Conservation (phyloP, 331 rosid species). For the Stylosanthes scabra region DNA sequence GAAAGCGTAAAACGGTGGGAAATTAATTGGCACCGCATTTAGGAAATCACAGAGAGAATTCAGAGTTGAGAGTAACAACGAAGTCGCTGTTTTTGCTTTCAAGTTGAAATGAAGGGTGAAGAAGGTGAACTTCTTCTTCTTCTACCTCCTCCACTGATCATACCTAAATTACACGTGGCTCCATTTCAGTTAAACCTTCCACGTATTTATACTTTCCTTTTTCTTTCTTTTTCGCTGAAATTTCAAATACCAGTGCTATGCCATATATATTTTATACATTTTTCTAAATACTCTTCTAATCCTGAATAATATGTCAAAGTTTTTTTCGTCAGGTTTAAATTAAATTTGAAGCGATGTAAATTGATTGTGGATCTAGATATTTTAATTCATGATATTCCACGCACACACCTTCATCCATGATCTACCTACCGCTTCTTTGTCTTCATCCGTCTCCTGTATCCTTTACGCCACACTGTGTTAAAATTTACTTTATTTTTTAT, state of each 20-base stretch:
- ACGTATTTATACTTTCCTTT: background rate
- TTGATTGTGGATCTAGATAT: background rate
- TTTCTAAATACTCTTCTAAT: too few species aligned
- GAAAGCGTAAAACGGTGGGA: constrained; percentile 10
- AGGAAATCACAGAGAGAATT: background rate
- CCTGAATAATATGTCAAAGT: background rate
- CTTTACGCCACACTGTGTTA: too few species aligned
- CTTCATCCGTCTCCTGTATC: too few species aligned
- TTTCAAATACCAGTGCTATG: background rate
- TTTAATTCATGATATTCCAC: background rate
- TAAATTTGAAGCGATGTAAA: too few species aligned
- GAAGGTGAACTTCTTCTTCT: background rate
- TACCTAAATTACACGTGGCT: constrained; percentile 8
- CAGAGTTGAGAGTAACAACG: background rate
- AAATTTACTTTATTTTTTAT: too few species aligned
- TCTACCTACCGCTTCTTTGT: background rate
- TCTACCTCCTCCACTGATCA: background rate
- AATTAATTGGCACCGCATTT: constrained; percentile 2
- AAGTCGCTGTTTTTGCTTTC: background rate
- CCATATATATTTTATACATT: too few species aligned
- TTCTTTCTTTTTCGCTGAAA: background rate
- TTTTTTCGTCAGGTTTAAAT: background rate
- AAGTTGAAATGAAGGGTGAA: background rate
- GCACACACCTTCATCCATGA: background rate
- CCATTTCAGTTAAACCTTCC: background rate